A percentile compares a stretch with the other conserved stretches of the same genome.
These are phyloP conservation scores for Penicillium psychrofluorescens DNA, from an alignment of 495 filamentous ascomycete genomes.

Conservation along the genomic window DNA sequence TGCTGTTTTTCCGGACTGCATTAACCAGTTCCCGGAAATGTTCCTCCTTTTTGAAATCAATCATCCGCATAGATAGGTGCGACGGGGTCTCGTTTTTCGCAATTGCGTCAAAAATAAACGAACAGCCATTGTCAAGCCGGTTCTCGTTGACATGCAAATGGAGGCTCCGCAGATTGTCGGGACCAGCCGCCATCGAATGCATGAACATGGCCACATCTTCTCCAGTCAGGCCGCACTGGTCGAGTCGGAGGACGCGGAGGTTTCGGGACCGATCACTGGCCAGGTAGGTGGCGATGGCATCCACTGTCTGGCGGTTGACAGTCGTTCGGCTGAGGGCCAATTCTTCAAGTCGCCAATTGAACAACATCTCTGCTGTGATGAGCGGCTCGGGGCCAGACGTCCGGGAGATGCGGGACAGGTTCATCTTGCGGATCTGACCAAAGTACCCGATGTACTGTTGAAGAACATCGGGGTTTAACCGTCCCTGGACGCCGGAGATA, in stretches of 20 bases:
- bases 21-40: conserved; percentile 67
- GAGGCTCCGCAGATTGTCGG: conserved; percentile 53
- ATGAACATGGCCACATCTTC: conserved; percentile 71
- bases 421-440: conserved; percentile 62
- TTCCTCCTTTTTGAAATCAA: conserved; percentile 74
- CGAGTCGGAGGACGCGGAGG: conserved; percentile 63
- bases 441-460: conserved; percentile 59
- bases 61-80: conserved; percentile 72
- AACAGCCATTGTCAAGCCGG: conserved; percentile 65
- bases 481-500: conserved; percentile 68
- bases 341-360: conserved; percentile 71
- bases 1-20: conserved; percentile 65
- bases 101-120: conserved; percentile 63
- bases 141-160: conserved; percentile 80
- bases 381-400: conserved; percentile 58
- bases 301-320: conserved; percentile 48
- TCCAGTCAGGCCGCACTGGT: conserved; percentile 75
- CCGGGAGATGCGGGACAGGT: conserved; percentile 60
- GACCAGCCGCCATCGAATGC: conserved; percentile 53
- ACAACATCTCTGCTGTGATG: conserved; percentile 56
- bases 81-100: conserved; percentile 56
- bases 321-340: conserved; percentile 59
- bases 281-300: conserved; percentile 57
- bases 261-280: conserved; percentile 54
- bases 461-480: conserved; percentile 56